phyloP scores from a whole-genome alignment of 106 monocot species.

The Allium sativum region DNA sequence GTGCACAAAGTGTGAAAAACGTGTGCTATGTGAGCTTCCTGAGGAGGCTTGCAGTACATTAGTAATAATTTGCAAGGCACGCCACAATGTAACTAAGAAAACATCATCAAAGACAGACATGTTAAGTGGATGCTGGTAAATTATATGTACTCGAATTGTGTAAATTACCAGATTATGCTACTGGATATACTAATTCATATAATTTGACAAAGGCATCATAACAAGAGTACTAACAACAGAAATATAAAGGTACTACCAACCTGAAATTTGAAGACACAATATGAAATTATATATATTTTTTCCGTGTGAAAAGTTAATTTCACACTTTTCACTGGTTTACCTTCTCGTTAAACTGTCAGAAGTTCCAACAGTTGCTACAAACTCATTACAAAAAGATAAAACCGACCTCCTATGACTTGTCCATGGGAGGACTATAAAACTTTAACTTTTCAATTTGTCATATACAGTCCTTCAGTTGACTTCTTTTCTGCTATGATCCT shows the following conservation, averaged over 20 bases:
- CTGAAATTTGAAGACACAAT: too few relatives aligned
- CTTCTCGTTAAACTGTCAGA: too few relatives aligned
- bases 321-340: too few relatives aligned
- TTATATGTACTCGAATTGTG: slow-evolving; percentile 1
- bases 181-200: background rate
- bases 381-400: too few relatives aligned
- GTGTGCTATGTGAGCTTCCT: slow-evolving; percentile 69
- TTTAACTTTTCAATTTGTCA: too few relatives aligned
- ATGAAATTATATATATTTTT: too few relatives aligned
- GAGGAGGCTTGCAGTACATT: slow-evolving; percentile 24
- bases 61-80: slow-evolving; percentile 18
- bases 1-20: slow-evolving; percentile 69
- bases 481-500: too few relatives aligned
- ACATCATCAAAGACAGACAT: slow-evolving; percentile 6
- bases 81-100: slow-evolving; percentile 11
- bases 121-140: slow-evolving; percentile 6
- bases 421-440: too few relatives aligned
- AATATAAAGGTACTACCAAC: background rate
- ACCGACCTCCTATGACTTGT: too few relatives aligned
- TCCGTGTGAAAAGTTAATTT: too few relatives aligned
- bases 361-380: too few relatives aligned
- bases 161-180: background rate
- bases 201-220: background rate
- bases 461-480: too few relatives aligned
- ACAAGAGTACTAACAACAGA: slow-evolving; percentile 1